A percentile compares a stretch with the other conserved stretches of the same genome.
These are phyloP conservation scores for Coemansia sp. DNA, from an alignment of 192 early-diverging fungal genomes.

Conservation along the genomic window DNA sequence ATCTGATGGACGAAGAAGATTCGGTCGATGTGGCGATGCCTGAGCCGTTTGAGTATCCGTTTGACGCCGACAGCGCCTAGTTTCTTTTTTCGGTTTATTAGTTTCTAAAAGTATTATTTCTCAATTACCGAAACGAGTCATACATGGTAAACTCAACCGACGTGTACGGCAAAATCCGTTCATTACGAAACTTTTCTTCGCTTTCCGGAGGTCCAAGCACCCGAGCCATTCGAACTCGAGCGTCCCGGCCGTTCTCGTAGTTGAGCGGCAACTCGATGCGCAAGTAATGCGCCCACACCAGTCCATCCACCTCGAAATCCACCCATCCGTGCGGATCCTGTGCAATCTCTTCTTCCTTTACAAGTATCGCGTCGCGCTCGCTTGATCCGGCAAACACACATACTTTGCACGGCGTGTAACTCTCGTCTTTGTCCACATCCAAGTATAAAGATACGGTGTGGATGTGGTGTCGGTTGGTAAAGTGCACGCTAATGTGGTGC, in stretches of 20 bases:
- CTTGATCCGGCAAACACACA: conserved; percentile 24
- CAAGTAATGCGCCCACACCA: conserved; percentile 35
- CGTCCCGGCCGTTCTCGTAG: conserved; percentile 46
- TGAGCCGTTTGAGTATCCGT: conserved; percentile 82
- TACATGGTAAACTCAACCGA: conserved; percentile 40
- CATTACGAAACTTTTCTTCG: conserved; percentile 25
- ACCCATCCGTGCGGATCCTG: conserved; percentile 37
- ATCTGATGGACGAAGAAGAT: conserved; percentile 14
- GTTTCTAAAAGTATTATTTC: conserved; percentile 11
- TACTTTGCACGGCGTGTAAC: conserved; percentile 46
- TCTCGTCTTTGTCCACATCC: conserved; percentile 43
- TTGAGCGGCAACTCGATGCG: conserved; percentile 40
- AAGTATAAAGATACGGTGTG: conserved; percentile 32
- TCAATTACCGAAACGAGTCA: conserved; percentile 31
- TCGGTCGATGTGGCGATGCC: conserved; percentile 53
- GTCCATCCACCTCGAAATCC: conserved; percentile 15
- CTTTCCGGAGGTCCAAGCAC: conserved; percentile 28
- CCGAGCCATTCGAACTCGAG: conserved; percentile 30
- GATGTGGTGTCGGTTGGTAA: conserved; percentile 20
- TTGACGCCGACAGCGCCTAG: conserved; percentile 51
- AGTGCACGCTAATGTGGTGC: conserved; percentile 30
- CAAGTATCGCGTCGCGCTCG: conserved; percentile 27
- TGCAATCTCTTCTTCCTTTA: conserved; percentile 16
- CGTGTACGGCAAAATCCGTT: conserved; percentile 35
- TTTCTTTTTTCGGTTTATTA: background rate